Base-by-base conservation (phyloP, 2,329 filamentous ascomycete species). In the Passalora sequoiae region DNA sequence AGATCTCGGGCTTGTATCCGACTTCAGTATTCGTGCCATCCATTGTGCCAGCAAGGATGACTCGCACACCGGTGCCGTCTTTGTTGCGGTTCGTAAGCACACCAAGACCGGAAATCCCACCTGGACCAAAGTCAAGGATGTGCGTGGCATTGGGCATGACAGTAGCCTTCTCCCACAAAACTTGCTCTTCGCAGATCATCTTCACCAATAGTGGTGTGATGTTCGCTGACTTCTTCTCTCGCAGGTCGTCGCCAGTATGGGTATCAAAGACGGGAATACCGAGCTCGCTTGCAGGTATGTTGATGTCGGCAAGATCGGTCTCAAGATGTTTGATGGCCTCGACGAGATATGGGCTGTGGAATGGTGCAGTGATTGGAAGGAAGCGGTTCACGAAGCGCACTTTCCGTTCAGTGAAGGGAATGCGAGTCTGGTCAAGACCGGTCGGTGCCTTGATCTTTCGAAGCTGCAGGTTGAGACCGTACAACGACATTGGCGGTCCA, bases 61-160 rank as follows among this genome's bases (percentile, higher is more conserved):
- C 89, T 49, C 91, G 88, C 25, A 98, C 92, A 60, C 92, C 92
- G 45, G 89, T 97, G 51, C 92, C 92, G 66, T 98, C 94, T 74
- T 98, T 98, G 77, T 97, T 98, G 59, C 92, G 87, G 75, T 94
- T 97, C 45, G 92, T 98, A 52, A 98, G 74, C 33, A 94, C 86
- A 61, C 92, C 94, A 16, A 98, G 82, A 53, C 94, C 94, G 17
- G 92, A 98, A 53, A 97, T 92, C 50, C 92, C 94, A 60, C 92
- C 92, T 16, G 92, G 92, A 35, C 94, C 92, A 58, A 98, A 97
- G 70, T 98, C 92, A 40, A 98, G 73, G 44, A 98, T 86, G 65
- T 98, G 92, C 3, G 91, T 96, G 15, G 92, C 92, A 16, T 81
- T 77, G 3, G 87, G 83, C 73, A 98, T 97, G 42, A 86, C 78